Conservation (phyloP, 306 rosid species). For the apple (Malus domestica) region DNA sequence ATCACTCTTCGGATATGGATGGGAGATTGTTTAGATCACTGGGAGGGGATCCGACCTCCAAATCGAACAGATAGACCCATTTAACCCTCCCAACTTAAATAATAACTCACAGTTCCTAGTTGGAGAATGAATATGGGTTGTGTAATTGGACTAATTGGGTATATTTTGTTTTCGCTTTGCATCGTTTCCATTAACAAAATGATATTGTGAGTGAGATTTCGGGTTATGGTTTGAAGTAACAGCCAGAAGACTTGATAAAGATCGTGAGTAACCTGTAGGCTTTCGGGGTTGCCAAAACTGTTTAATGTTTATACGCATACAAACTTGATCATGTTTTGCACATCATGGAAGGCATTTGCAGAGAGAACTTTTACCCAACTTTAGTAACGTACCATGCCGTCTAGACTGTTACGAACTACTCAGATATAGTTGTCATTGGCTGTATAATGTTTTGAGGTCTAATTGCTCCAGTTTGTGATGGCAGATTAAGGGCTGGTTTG, state of each 20-base stretch:
- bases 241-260: too few species aligned
- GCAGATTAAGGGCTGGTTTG: constrained; percentile 44
- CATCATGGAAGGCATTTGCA: not conserved
- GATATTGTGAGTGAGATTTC: not conserved
- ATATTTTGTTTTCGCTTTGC: not conserved
- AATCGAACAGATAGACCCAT: too few species aligned
- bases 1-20: too few species aligned
- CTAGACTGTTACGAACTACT: not conserved
- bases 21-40: too few species aligned
- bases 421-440: not conserved
- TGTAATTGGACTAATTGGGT: not conserved
- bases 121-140: too few species aligned
- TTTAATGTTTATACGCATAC: not conserved
- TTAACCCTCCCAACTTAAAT: too few species aligned
- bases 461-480: constrained; percentile 18
- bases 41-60: too few species aligned
- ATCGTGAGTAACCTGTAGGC: too few species aligned
- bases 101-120: not conserved
- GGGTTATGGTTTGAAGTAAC: not conserved
- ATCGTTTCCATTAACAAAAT: not conserved
- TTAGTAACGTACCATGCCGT: not conserved
- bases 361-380: not conserved
- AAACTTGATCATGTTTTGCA: not conserved
- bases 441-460: constrained; percentile 6
- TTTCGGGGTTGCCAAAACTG: not conserved